Percentiles rank a stretch among this genome's conserved stretches.
phyloP scores from a whole-genome alignment of 441 rosid species.

The Populus tomentosa region DNA sequence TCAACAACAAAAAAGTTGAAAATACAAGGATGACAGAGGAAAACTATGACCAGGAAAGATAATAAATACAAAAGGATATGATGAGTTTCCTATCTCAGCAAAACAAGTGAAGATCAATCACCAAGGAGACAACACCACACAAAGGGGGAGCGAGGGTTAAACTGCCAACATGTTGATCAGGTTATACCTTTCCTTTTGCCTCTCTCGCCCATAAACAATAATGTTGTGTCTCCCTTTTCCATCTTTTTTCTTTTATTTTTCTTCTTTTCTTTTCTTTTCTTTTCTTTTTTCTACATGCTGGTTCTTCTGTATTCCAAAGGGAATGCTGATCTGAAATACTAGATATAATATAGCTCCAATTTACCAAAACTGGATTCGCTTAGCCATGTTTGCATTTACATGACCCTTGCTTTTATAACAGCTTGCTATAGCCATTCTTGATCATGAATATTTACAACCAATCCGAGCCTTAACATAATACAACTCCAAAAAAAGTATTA shows the following conservation, averaged over 20 bases:
- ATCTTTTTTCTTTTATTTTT: not conserved
- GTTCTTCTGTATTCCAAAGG: not conserved
- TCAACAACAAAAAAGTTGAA: slow-evolving; percentile 7
- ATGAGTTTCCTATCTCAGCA: not conserved
- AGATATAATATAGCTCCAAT: not conserved
- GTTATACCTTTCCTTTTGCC: not conserved
- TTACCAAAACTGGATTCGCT: not conserved
- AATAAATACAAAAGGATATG: not conserved
- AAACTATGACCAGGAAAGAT: not conserved
- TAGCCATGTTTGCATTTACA: not conserved
- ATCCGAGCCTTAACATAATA: not conserved
- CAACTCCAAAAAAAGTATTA: not conserved
- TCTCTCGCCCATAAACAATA: not conserved
- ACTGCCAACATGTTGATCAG: not conserved
- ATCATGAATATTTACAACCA: not conserved
- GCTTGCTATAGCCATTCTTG: not conserved
- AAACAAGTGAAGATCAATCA: not conserved
- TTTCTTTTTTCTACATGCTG: not conserved
- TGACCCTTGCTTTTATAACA: not conserved
- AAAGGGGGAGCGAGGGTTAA: not conserved
- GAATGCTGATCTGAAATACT: not conserved
- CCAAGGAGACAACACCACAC: not conserved
- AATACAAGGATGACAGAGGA: not conserved
- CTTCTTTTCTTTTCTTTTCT: not conserved
- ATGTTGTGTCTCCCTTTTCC: not conserved